Base-by-base conservation (phyloP, 345 rosid genomes). In the Populus davidiana region DNA sequence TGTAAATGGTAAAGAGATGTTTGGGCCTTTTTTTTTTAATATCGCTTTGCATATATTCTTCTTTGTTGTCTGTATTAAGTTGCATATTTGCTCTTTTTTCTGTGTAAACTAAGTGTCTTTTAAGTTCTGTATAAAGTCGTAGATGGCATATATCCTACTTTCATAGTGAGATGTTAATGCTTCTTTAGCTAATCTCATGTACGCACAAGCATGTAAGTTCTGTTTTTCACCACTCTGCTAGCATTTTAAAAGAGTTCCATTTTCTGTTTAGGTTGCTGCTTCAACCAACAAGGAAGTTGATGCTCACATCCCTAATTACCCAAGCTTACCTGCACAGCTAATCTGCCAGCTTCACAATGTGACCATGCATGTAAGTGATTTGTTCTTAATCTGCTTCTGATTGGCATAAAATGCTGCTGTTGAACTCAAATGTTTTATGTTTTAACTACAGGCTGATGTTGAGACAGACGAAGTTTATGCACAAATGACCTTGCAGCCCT, bases 331-430 rank as follows among this genome's bases (percentile, higher is more conserved):
- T 10, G 29, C 64, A n/a, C 64, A 59, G 3, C 64, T 59, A 9
- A 59, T 59, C 64, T 59, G 64, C 64, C 64, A 59, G 64, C 64
- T 59, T 23, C 64, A 59, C 64, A 59, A 59, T 59, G 64, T 59
- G 25, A 59, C 64, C 0, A 59, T 59, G 64, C 64, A 59, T 59
- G 64, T 10, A 59, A 59, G 64, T 11, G 6, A 59, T 23, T 59
- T 23, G 27, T 59, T 59, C 64, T 23, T 23, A 59, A 59, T 59
- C 2, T n/a, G 25, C 63, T 59, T 21, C 63, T 59, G 63, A 59
- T 59, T 23, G 29, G 27, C 29, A 23, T 23, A 9, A 59, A 3
- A 0, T 59, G 64, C 29, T n/a, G 64, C 29, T 0, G 13, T 4
- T 59, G 64, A 59, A 59, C 64, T 59, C 16, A 59, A 59, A 23